These are phyloP conservation scores for Sphagnum tenellum DNA, from an alignment of 225 moss, liverwort and hornwort species.

Conservation along the genomic window DNA sequence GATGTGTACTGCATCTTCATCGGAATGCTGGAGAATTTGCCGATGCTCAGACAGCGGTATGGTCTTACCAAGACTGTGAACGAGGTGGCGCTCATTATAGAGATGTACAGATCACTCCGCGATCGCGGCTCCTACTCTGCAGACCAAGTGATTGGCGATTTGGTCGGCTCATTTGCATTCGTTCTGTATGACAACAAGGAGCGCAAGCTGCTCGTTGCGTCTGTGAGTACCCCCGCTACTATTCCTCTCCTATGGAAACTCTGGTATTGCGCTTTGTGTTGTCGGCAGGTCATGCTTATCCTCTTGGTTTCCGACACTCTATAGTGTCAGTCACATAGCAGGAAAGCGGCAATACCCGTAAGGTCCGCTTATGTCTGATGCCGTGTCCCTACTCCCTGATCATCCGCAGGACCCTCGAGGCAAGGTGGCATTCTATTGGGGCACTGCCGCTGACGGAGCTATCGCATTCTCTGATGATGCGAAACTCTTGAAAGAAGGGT, in stretches of 20 bases:
- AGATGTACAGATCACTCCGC: conserved; percentile 78
- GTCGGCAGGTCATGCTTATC: no score
- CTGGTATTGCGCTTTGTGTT: not conserved
- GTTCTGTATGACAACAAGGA: conserved; percentile 71
- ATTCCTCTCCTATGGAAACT: no score
- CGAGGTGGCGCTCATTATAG: conserved; percentile 75
- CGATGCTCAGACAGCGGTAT: conserved; percentile 67
- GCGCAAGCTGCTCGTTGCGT: conserved; percentile 59
- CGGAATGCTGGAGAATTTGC: conserved; percentile 72
- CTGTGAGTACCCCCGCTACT: conserved; percentile 30
- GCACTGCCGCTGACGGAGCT: conserved; percentile 23
- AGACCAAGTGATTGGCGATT: conserved; percentile 79
- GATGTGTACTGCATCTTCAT: conserved; percentile 86
- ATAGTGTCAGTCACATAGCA: no score
- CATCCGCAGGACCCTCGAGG: conserved; percentile 52
- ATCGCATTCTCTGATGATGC: conserved; percentile 27
- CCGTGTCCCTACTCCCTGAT: not conserved
- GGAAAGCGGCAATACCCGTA: no score
- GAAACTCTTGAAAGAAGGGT: conserved; percentile 11
- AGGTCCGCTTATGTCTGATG: no score
- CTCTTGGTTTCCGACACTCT: no score
- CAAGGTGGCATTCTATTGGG: conserved; percentile 67
- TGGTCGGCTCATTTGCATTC: conserved; percentile 69
- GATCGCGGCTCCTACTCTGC: conserved; percentile 86
- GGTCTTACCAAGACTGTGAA: conserved; percentile 51